These are phyloP conservation scores for Gelatoporia subvermispora DNA, from an alignment of 768 basidiomycete species.

Conservation along the genomic window DNA sequence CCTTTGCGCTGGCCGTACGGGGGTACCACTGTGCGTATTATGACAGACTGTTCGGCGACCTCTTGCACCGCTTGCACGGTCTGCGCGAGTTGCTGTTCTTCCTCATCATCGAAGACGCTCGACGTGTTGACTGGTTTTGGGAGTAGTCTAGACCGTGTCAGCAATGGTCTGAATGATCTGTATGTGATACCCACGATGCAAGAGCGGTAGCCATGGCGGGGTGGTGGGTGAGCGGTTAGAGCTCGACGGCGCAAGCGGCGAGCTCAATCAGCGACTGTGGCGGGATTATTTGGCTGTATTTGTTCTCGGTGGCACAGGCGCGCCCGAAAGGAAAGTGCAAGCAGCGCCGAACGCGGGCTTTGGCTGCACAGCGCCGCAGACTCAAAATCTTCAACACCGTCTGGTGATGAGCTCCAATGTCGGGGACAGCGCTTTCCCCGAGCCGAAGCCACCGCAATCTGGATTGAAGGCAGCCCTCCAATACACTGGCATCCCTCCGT, in stretches of 20 bases:
- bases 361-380: not conserved
- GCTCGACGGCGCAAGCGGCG: not conserved
- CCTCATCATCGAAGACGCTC: constrained; percentile 56
- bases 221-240: not conserved
- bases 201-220: constrained; percentile 57
- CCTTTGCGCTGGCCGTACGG: constrained; percentile 80
- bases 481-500: constrained; percentile 61
- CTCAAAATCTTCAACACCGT: constrained; percentile 4
- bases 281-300: constrained; percentile 4
- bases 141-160: constrained; percentile 42
- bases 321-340: no score
- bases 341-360: not conserved
- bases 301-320: not conserved
- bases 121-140: constrained; percentile 61
- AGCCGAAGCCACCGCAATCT: constrained; percentile 31
- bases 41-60: constrained; percentile 34
- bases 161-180: constrained; percentile 5
- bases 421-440: constrained; percentile 18
- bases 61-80: constrained; percentile 23
- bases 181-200: constrained; percentile 56
- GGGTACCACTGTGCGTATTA: constrained; percentile 56
- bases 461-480: constrained; percentile 59
- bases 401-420: constrained; percentile 19
- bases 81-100: constrained; percentile 25
- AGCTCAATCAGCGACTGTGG: not conserved